These are phyloP conservation scores for Allomyces arbusculus DNA, from an alignment of 192 early-diverging fungal species.

Conservation along the genomic window DNA sequence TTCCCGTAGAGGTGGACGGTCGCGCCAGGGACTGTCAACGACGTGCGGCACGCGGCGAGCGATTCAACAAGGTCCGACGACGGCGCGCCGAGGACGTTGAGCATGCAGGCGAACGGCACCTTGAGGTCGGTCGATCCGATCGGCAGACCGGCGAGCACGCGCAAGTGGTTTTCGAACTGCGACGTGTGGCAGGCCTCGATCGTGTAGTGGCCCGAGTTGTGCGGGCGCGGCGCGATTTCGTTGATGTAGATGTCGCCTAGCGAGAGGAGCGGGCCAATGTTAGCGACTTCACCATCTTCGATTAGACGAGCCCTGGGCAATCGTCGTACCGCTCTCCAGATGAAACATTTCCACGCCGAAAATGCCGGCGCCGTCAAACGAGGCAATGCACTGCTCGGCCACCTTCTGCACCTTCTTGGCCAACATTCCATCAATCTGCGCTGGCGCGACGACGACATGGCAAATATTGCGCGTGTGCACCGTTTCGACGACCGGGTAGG, in stretches of 20 bases:
- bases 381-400: constrained; percentile 60
- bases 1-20: constrained; percentile 94
- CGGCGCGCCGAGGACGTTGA: constrained; percentile 72
- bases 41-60: constrained; percentile 40
- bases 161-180: constrained; percentile 88
- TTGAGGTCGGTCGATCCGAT: constrained; percentile 71
- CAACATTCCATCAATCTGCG: constrained; percentile 75
- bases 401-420: constrained; percentile 48
- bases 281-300: no score
- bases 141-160: constrained; percentile 75
- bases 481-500: constrained; percentile 92
- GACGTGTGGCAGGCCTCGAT: constrained; percentile 94
- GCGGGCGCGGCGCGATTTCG: constrained; percentile 96
- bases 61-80: constrained; percentile 34
- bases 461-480: constrained; percentile 93
- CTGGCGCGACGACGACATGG: constrained; percentile 85
- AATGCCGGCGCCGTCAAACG: constrained; percentile 63
- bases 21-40: constrained; percentile 60
- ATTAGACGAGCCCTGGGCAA: background rate
- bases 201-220: constrained; percentile 98
- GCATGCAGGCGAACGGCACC: constrained; percentile 78
- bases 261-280: no score
- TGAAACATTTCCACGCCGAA: constrained; percentile 98
- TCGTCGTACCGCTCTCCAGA: constrained; percentile 45
- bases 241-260: constrained; percentile 66